Evolutionary conservation across 2,329 filamentous ascomycete genomes (phyloP).

Genomic region (Hortaea sp.): DNA sequence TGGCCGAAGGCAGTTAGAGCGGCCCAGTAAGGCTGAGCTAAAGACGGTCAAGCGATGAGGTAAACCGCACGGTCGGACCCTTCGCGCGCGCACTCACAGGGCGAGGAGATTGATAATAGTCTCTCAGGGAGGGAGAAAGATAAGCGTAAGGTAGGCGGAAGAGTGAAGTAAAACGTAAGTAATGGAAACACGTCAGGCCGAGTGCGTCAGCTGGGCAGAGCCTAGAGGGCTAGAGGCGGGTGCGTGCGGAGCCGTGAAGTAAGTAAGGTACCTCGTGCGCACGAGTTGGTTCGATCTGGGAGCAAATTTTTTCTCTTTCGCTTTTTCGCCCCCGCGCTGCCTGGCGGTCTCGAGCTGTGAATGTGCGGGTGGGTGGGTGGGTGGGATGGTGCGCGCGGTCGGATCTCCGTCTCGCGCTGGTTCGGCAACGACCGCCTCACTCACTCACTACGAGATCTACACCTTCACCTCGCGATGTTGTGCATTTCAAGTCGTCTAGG

Average conservation of each 20-base stretch:
- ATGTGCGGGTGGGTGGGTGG: no score
- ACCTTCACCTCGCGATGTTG: no score
- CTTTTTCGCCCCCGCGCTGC: no score
- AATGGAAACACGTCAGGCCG: conserved; percentile 30
- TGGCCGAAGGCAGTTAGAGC: conserved; percentile 20
- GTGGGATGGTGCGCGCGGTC: no score
- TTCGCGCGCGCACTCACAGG: neutral
- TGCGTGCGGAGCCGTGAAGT: neutral
- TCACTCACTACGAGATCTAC: no score
- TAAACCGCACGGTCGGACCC: conserved; percentile 9
- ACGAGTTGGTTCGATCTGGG: no score
- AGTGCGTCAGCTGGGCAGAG: neutral
- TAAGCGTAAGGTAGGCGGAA: conserved; percentile 20
- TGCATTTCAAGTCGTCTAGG: no score
- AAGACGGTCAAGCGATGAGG: neutral
- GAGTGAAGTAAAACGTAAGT: conserved; percentile 40
- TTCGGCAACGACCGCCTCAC: no score
- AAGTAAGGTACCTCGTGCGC: neutral
- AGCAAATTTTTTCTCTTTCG: no score
- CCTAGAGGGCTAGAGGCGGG: neutral
- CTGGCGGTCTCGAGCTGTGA: no score
- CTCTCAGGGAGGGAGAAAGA: conserved; percentile 11
- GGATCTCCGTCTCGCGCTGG: no score
- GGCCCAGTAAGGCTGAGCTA: conserved; percentile 1
- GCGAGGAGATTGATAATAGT: conserved; percentile 18